Evolutionary conservation across 306 rosid species (phyloP).

Genomic region (Glycine soja): DNA sequence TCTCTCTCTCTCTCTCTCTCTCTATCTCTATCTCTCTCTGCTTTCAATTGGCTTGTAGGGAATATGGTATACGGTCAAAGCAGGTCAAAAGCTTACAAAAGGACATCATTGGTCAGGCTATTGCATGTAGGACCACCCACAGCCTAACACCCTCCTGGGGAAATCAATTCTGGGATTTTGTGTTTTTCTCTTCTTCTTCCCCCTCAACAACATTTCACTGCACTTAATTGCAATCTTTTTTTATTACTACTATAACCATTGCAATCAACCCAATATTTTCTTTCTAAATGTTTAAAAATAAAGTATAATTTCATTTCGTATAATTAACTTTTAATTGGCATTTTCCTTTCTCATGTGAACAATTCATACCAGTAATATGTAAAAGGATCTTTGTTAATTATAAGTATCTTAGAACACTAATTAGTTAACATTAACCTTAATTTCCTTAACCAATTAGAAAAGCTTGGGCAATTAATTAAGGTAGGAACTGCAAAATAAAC

Average conservation of each 20-base stretch:
- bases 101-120: conserved; percentile 59
- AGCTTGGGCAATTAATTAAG: not conserved
- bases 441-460: too few relatives aligned
- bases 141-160: conserved; percentile 44
- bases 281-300: not conserved
- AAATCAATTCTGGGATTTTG: conserved; percentile 34
- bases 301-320: not conserved
- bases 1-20: conserved; percentile 50
- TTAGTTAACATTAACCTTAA: not conserved
- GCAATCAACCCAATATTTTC: not conserved
- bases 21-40: not conserved
- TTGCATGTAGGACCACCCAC: conserved; percentile 48
- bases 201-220: conserved; percentile 30
- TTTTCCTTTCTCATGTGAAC: too few relatives aligned
- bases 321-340: not conserved
- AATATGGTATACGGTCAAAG: conserved; percentile 80
- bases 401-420: not conserved
- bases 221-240: not conserved
- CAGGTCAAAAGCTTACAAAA: conserved; percentile 73
- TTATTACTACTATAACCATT: not conserved
- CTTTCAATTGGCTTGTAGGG: conserved; percentile 59
- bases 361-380: too few relatives aligned
- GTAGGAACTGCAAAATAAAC: conserved; percentile 42
- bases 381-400: too few relatives aligned
- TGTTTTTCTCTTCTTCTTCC: conserved; percentile 34